phyloP scores from a whole-genome alignment of 805 yeast species.

The Candida jianshihensis region DNA sequence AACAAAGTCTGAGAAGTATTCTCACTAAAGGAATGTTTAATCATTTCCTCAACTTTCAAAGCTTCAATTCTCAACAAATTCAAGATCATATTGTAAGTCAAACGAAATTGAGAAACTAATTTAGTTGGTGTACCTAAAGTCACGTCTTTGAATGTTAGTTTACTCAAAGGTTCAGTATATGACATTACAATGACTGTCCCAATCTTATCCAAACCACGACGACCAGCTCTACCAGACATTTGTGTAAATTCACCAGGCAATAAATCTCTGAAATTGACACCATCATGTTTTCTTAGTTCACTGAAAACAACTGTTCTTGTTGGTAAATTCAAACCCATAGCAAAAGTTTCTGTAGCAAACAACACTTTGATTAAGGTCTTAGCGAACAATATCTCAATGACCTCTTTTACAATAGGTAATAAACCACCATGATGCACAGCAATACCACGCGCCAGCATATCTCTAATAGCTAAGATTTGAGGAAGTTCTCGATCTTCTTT shows the following conservation, averaged over 20 bases:
- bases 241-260: slow-evolving; percentile 97
- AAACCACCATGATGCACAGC: slow-evolving; percentile 96
- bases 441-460: slow-evolving; percentile 80
- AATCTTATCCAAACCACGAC: slow-evolving; percentile 88
- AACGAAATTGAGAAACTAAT: slow-evolving; percentile 82
- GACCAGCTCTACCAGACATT: slow-evolving; percentile 98
- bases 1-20: slow-evolving; percentile 76
- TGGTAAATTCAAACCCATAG: slow-evolving; percentile 96
- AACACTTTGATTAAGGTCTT: slow-evolving; percentile 80
- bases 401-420: slow-evolving; percentile 87
- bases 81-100: slow-evolving; percentile 92
- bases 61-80: slow-evolving; percentile 83
- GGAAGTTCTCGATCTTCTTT: slow-evolving; percentile 92
- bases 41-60: slow-evolving; percentile 95
- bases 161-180: slow-evolving; percentile 55
- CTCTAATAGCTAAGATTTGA: slow-evolving; percentile 78
- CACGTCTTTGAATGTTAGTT: slow-evolving; percentile 63
- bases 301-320: slow-evolving; percentile 94
- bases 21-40: slow-evolving; percentile 90
- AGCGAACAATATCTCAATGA: slow-evolving; percentile 87
- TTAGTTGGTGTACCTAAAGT: slow-evolving; percentile 87
- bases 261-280: slow-evolving; percentile 70
- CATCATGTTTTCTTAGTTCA: slow-evolving; percentile 85
- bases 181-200: slow-evolving; percentile 96
- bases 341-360: slow-evolving; percentile 97